A percentile compares a stretch with the other conserved stretches of the same genome.
These are phyloP conservation scores for Filosporella fistucella DNA, from an alignment of 495 filamentous ascomycete genomes.

Conservation along the genomic window DNA sequence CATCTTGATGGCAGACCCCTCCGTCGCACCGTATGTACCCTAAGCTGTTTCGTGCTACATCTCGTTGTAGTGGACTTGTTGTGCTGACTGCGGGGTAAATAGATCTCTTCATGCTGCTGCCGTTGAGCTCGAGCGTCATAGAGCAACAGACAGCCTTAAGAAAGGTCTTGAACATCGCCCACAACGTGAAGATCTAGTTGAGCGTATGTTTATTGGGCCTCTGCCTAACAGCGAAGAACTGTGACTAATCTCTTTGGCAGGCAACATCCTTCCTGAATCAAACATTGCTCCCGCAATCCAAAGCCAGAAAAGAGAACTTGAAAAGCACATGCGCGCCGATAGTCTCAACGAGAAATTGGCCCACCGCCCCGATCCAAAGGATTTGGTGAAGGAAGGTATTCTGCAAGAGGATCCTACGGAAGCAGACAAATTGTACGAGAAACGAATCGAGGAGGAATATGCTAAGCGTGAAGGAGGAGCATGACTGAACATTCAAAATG, in stretches of 20 bases:
- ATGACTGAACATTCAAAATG: constrained; percentile 5
- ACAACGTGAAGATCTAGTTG: constrained; percentile 61
- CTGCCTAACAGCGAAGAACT: neutral
- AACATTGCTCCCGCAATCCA: constrained; percentile 69
- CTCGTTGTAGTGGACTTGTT: neutral
- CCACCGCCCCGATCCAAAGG: constrained; percentile 67
- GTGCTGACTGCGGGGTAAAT: constrained; percentile 11
- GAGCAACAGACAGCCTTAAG: constrained; percentile 58
- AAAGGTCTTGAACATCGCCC: constrained; percentile 63
- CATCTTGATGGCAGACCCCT: constrained; percentile 69
- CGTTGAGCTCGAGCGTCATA: constrained; percentile 61
- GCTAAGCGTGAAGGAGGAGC: constrained; percentile 35
- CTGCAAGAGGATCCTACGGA: constrained; percentile 56
- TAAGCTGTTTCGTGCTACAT: no score
- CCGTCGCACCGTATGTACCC: constrained; percentile 57
- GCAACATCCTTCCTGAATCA: constrained; percentile 79
- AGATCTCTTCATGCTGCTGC: constrained; percentile 59
- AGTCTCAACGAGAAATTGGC: constrained; percentile 78
- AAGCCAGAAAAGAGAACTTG: constrained; percentile 73
- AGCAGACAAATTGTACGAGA: constrained; percentile 14
- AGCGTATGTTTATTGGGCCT: constrained; percentile 49
- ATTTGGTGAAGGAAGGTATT: constrained; percentile 74
- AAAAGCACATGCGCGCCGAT: constrained; percentile 80
- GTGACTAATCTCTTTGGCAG: constrained; percentile 31
- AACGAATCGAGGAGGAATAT: constrained; percentile 32